Evolutionary conservation across 2,329 filamentous ascomycete species (phyloP), one percentile per base, ranked within the genome.

Genomic region (Grosmannia penicillata): DNA sequence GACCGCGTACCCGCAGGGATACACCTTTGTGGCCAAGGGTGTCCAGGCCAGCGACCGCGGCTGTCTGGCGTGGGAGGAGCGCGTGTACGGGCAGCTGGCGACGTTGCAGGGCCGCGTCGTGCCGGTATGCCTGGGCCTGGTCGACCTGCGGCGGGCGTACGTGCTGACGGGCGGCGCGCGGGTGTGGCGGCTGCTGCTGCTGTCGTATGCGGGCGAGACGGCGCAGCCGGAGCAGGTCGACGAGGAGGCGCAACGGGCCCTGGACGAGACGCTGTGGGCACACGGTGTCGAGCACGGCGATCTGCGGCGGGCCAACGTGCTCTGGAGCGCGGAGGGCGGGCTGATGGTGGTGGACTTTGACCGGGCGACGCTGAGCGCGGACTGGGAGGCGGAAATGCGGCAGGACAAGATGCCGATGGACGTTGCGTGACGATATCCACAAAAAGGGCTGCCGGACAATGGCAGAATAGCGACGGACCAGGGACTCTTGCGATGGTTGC

Each of bases 171-270:
- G 35, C 21, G 36, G 36, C 5, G 39, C 30, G 10, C 18, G 24
- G 2, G 25, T 41, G 7, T 18, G 9, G 17, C 31, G 32, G 10
- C 19, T 41, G 36, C 35, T 38, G 36, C 36, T 41, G 19, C 17
- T 41, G 19, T 41, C 39, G 36, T 41, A 37, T n/a, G 39, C 21
- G 18, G 39, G 36, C 25, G 30, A 35, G 31, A 28, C 3, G 23
- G 21, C 33, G 26, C 21, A 8, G 21, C 23, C 18, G 28, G 38
- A 33, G 7, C 23, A 33, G 13, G 25, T 26, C 13, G 21, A 22
- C 7, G 21, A 24, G 8, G 35, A 17, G 18, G 27, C 25, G 19
- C 4, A 11, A 13, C 5, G 3, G 23, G 23, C 1, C 2, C 23
- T 35, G 23, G 8, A 11, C n/a, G 9, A 27, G n/a, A 14, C 11